These are phyloP conservation scores for Carpinus viminea DNA, from an alignment of 306 rosid species.

Conservation along the genomic window DNA sequence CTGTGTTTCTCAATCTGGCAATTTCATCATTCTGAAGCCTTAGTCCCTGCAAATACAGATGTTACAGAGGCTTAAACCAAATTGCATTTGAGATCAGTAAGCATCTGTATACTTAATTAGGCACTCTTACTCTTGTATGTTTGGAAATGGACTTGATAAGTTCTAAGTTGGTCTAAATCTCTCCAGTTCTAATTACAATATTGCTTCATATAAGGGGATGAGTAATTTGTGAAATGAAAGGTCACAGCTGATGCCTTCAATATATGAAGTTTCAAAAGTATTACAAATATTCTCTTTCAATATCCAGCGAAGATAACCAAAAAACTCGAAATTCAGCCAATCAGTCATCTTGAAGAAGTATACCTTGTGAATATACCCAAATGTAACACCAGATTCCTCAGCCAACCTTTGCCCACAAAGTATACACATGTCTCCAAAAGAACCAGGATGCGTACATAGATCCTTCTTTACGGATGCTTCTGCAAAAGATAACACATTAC, in stretches of 20 bases:
- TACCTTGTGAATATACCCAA: constrained; percentile 90
- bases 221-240: not conserved
- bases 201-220: not conserved
- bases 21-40: constrained; percentile 79
- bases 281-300: not conserved
- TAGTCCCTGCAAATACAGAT: constrained; percentile 57
- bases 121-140: not conserved
- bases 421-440: constrained; percentile 75
- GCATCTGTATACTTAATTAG: not conserved
- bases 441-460: constrained; percentile 72
- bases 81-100: not conserved
- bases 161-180: not conserved
- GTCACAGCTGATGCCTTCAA: not conserved
- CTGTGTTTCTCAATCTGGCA: constrained; percentile 58
- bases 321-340: constrained; percentile 24
- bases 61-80: not conserved
- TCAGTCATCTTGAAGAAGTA: constrained; percentile 21
- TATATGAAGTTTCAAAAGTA: not conserved
- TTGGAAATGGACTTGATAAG: not conserved
- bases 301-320: constrained; percentile 8
- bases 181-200: not conserved
- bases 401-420: constrained; percentile 70
- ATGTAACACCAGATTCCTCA: constrained; percentile 69
- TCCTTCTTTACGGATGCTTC: constrained; percentile 45
- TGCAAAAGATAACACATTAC: constrained; percentile 28